Evolutionary conservation across 2,329 filamentous ascomycete genomes (phyloP), one percentile per base, ranked within the genome.

Genomic region (Hypoxylon sp.): DNA sequence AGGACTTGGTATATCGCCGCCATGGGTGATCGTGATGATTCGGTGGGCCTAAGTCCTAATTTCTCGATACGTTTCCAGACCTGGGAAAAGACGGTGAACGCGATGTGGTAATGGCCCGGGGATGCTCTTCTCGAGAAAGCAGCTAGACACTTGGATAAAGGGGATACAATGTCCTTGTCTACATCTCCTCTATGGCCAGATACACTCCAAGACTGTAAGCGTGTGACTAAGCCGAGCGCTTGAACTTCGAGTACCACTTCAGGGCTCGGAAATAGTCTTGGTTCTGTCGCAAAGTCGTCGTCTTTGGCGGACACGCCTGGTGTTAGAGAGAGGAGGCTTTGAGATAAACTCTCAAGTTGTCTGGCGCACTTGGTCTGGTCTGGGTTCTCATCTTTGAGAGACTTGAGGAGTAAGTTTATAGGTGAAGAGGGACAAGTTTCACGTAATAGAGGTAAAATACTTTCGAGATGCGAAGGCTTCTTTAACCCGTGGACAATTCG

Each of bases 321-420:
- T 28, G 89, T 87, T 1, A 94, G 79, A 0, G 88, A 86, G 0
- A 94, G 80, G 0, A 94, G 80, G 2, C 84, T 83, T 70, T 92
- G 89, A 0, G 90, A 89, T 1, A 93, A 75, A 0, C 83, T 85
- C 53, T 93, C 90, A 17, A 94, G 80, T 68, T 93, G 90, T 2
- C 87, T 88, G 9, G 87, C 83, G 17, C 85, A 82, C 75, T 92
- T 93, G 6, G 81, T 79, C 10, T 81, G 76, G n/a, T 86, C 83
- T 14, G 84, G 80, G 2, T 80, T 75, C 60, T 78, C 77, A 50
- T 78, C 76, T 59, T 81, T 79, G 0, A 83, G 82, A 5, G 84
- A 81, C 6, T 81, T 77, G 6, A 85, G 73, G 1, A 93, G 80
- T 1, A 93, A 79, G 10, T 83, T 86, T 6, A 85, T 78, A 0